Evolutionary conservation across 1,284 basidiomycete genomes (phyloP), one percentile per base, ranked within the genome.

Genomic region (Cryptococcus floricola): DNA sequence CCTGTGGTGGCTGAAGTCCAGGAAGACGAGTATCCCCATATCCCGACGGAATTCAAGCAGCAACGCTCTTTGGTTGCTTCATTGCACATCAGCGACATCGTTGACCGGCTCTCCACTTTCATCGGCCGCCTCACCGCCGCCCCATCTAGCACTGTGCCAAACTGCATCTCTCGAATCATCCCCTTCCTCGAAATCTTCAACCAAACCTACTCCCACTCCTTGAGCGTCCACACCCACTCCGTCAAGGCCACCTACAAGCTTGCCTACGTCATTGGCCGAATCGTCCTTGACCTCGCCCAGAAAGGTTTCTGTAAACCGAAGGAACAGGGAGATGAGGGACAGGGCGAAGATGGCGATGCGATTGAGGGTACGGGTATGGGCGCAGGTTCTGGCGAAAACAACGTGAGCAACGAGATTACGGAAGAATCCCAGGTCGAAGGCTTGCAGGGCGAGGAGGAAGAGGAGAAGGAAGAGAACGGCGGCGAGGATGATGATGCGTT

Each of bases 391-490:
- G 93, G 94, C 1, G 80, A 80, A 18, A 85, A 97, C 75, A 88
- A 96, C 67, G 87, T 93, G 53, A 92, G 89, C 79, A 87, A 90
- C 65, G 88, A 96, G 68, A 92, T 97, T 55, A 87, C 91, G 67
- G 91, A 98, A 58, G 94, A 98, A 73, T 89, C 89, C 68, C 92
- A 96, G 69, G 89, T 98, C 34, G 96, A 99, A 72, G 96, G 96
- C 2, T 80, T 98, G 19, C 84, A 87, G 69, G 88, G 85, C 39
- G 85, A 88, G 48, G 81, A 86, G n/a, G 80, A 80, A 23, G 82
- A 85, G 53, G 74, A 78, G 23, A 73, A 78, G 31, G 80, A 83
- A 39, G 78, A 82, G 59, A 74, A 81, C 44, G 77, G 81, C 14
- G 79, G 83, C 13, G 83, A 86, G 50, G 83, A 88, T 50, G 79